Conservation (phyloP, 2,329 filamentous ascomycete species). For the Trichoderma brevicompactum region DNA sequence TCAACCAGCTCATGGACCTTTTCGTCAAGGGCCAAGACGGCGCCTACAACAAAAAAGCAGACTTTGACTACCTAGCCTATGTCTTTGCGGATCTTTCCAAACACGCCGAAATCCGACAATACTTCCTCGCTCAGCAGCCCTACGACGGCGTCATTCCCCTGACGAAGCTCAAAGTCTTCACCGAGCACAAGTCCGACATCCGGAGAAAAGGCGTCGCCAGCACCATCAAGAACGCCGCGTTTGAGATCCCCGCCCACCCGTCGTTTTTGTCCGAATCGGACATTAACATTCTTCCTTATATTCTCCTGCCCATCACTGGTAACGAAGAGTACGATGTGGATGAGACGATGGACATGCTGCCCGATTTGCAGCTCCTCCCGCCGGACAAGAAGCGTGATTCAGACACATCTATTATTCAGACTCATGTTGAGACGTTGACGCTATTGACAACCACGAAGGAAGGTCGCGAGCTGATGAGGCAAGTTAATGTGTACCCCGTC, state of each 20-base stretch:
- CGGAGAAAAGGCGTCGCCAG: slow-evolving; percentile 92
- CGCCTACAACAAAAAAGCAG: slow-evolving; percentile 79
- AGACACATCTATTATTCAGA: slow-evolving; percentile 76
- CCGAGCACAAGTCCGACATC: slow-evolving; percentile 82
- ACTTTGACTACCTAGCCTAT: slow-evolving; percentile 93
- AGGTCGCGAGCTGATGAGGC: slow-evolving; percentile 74
- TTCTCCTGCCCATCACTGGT: slow-evolving; percentile 85
- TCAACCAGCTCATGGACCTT: slow-evolving; percentile 92
- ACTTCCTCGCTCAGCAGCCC: slow-evolving; percentile 73
- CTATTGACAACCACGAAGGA: slow-evolving; percentile 78
- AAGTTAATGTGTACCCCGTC: slow-evolving; percentile 84
- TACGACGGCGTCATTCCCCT: slow-evolving; percentile 88
- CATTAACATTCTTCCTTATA: slow-evolving; percentile 83
- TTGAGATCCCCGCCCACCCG: slow-evolving; percentile 75
- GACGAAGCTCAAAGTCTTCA: slow-evolving; percentile 92
- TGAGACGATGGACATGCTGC: slow-evolving; percentile 82
- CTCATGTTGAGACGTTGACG: slow-evolving; percentile 86
- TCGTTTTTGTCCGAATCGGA: slow-evolving; percentile 71
- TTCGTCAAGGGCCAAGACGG: slow-evolving; percentile 91
- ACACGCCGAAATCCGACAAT: slow-evolving; percentile 72
- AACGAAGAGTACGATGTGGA: slow-evolving; percentile 87
- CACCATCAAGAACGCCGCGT: slow-evolving; percentile 92
- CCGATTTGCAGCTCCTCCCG: slow-evolving; percentile 85
- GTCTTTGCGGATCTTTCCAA: slow-evolving; percentile 92
- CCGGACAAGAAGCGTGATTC: slow-evolving; percentile 86